These are phyloP conservation scores for Candida arabinofermentans DNA, from an alignment of 805 yeast genomes.

Conservation along the genomic window DNA sequence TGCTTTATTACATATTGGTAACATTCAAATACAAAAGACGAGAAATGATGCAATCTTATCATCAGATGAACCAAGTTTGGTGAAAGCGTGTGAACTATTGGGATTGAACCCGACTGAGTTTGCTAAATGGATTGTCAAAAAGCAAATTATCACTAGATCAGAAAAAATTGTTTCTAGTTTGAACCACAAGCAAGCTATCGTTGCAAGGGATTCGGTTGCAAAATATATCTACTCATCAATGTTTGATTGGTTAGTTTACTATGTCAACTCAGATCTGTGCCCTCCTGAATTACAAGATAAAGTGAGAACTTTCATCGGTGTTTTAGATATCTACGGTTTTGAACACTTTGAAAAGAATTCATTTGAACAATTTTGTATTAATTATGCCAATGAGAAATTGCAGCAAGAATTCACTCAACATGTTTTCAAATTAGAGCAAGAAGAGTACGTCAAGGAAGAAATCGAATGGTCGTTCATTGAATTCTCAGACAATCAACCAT, in stretches of 20 bases:
- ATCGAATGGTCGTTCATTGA: slow-evolving; percentile 97
- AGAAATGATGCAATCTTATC: slow-evolving; percentile 77
- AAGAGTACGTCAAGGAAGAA: slow-evolving; percentile 86
- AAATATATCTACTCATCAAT: slow-evolving; percentile 88
- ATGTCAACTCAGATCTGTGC: slow-evolving; percentile 78
- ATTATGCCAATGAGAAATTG: slow-evolving; percentile 93
- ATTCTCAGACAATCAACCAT: slow-evolving; percentile 94
- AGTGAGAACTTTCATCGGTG: slow-evolving; percentile 82
- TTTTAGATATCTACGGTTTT: slow-evolving; percentile 94
- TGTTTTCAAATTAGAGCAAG: slow-evolving; percentile 95
- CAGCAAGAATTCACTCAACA: slow-evolving; percentile 98
- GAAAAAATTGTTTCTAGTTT: slow-evolving; percentile 87
- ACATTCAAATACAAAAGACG: slow-evolving; percentile 79
- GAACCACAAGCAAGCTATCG: slow-evolving; percentile 77
- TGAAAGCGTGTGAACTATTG: slow-evolving; percentile 76
- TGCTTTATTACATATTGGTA: slow-evolving; percentile 89
- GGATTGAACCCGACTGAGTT: slow-evolving; percentile 72
- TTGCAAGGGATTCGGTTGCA: slow-evolving; percentile 95
- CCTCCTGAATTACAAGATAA: slow-evolving; percentile 61
- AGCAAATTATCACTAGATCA: slow-evolving; percentile 86
- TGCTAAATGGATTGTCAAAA: slow-evolving; percentile 89
- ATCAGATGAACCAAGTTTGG: slow-evolving; percentile 82
- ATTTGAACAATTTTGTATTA: slow-evolving; percentile 95
- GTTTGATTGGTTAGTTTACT: slow-evolving; percentile 91
- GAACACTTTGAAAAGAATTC: slow-evolving; percentile 94